Base-by-base conservation (phyloP, 768 basidiomycete species). In the Gloeostereum incarnatum region DNA sequence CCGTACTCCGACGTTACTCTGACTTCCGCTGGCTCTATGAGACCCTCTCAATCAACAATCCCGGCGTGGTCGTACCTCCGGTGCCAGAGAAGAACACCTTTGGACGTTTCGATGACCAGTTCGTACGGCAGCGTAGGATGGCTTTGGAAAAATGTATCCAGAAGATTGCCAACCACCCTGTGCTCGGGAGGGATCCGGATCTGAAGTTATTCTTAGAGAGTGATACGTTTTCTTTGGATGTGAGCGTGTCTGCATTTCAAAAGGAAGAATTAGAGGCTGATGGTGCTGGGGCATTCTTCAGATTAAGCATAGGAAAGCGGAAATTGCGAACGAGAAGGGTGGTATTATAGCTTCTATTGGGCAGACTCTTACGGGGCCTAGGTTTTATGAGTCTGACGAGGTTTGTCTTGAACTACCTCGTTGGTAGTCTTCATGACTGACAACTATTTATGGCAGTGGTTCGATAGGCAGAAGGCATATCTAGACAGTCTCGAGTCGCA, bases 21-120 rank as follows among this genome's bases (percentile, higher is more conserved):
- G 94, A 99, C 59, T 99, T 98, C 51, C 72, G 97, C 14, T 98
- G 96, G 96, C 60, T 99, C 1, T 96, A 88, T 57, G 90, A 92
- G 51, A 78, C 83, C 0, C 71, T 99, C 2, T 81, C 80, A 0
- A 55, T 61, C 48, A 97, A 97, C 59, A 98, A 98, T 52, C 93
- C 94, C 3, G 96, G 96, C 6, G 92, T 98, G 2, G 84, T 98
- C 26, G 91, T 99, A 0, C 96, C 96, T 6, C 94, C 94, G 0
- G 87, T 85, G 4, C 96, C 96, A 0, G 96, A 94, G 57, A 99
- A 99, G 68, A 89, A 84, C 44, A 65, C 89, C 0, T 88, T 96
- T 49, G 91, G 89, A 5, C 78, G 96, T 13, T 99, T 99, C 58
- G 87, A 91, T 49, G 81, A 91, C 35, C 75, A 82, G 20, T 98